Conservation (phyloP, 2,329 filamentous ascomycete genomes). For the Elsinoe perseae region DNA sequence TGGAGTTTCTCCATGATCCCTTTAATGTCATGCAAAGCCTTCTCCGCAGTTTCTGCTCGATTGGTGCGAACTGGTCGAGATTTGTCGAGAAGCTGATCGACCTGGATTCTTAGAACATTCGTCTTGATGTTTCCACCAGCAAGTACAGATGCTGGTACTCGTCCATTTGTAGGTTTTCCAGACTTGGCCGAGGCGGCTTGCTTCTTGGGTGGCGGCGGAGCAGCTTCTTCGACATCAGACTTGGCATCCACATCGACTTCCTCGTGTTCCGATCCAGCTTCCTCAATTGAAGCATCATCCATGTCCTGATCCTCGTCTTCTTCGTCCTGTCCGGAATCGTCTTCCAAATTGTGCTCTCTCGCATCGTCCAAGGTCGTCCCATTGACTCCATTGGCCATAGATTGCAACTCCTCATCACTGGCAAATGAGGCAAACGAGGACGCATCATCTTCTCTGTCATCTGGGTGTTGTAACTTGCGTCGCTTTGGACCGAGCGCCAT, state of each 20-base stretch:
- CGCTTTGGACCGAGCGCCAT: conserved; percentile 2
- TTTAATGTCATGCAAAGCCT: conserved; percentile 49
- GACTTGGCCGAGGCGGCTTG: conserved; percentile 1
- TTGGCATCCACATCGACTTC: background rate
- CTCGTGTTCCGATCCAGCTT: background rate
- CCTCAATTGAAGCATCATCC: no score
- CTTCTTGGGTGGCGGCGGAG: conserved; percentile 14
- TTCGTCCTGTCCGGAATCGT: conserved; percentile 18
- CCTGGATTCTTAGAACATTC: conserved; percentile 59
- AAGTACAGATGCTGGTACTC: conserved; percentile 33
- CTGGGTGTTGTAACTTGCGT: conserved; percentile 16
- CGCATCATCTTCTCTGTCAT: conserved; percentile 22
- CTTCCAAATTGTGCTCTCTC: conserved; percentile 17
- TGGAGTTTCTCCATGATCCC: conserved; percentile 50
- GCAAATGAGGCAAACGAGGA: conserved; percentile 30
- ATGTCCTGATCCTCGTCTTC: conserved; percentile 11
- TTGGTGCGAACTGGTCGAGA: conserved; percentile 52
- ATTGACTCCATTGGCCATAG: background rate
- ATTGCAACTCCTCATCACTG: conserved; percentile 5
- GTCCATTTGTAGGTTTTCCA: conserved; percentile 18
- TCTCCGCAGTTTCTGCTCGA: conserved; percentile 43
- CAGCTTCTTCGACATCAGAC: background rate
- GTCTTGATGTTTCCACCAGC: conserved; percentile 54
- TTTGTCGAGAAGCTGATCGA: conserved; percentile 55
- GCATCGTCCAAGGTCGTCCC: background rate